Percentiles rank a stretch among this genome's conserved stretches.
Conservation (phyloP, 352 stramenopile species). For the Phytophthora europaea region DNA sequence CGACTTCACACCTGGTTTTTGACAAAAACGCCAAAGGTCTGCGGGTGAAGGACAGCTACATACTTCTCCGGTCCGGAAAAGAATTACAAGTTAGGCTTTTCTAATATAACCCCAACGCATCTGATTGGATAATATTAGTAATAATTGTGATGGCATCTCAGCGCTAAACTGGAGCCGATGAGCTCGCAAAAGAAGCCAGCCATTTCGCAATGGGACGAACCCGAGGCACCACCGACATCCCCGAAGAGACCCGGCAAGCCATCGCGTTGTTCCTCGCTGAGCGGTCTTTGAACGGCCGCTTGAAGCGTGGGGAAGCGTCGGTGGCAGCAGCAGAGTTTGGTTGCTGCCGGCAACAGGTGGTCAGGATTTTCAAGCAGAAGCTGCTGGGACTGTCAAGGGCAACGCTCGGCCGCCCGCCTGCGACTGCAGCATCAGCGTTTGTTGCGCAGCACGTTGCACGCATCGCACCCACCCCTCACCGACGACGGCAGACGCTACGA, state of each 20-base stretch:
- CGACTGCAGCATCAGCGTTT: not conserved
- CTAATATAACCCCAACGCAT: too few species aligned
- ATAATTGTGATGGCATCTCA: too few species aligned
- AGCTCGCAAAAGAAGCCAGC: too few species aligned
- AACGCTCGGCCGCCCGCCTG: not conserved
- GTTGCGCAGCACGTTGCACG: not conserved
- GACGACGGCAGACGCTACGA: not conserved
- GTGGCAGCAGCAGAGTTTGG: not conserved
- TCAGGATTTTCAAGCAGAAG: conserved; percentile 11
- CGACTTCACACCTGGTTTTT: not conserved
- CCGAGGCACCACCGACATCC: too few species aligned
- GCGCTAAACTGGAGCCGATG: too few species aligned
- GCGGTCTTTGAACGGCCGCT: too few species aligned
- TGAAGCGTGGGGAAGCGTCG: not conserved
- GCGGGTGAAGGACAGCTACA: conserved; percentile 12
- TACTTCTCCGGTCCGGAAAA: too few species aligned
- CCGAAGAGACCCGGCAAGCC: too few species aligned
- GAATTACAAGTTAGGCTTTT: too few species aligned
- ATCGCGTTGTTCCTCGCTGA: too few species aligned
- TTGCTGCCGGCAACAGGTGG: not conserved
- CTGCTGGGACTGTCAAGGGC: not conserved
- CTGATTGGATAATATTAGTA: too few species aligned
- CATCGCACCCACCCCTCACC: not conserved
- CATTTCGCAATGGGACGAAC: too few species aligned
- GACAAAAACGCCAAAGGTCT: conserved; percentile 6